Evolutionary conservation across 371 early-diverging fungal species (phyloP).

Genomic region (Smittium mucronatum): DNA sequence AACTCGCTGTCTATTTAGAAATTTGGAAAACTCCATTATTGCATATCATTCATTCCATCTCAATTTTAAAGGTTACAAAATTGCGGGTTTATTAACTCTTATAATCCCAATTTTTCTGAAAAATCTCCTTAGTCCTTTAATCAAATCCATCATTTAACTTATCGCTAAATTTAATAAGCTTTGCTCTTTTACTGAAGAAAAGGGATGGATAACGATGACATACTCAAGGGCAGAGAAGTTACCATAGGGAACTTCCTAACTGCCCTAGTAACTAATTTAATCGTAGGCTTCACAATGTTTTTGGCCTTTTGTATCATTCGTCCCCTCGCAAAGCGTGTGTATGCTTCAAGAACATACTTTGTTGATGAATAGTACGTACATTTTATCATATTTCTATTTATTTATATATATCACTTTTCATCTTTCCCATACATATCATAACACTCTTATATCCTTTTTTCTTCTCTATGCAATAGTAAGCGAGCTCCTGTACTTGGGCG

Average conservation of each 20-base stretch:
- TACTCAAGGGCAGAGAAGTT: not conserved
- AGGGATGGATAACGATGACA: not conserved
- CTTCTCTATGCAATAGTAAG: not conserved
- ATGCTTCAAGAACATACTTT: constrained; percentile 54
- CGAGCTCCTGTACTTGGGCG: constrained; percentile 41
- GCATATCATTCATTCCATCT: too few species aligned
- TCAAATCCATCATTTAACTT: too few species aligned
- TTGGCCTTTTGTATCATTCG: constrained; percentile 47
- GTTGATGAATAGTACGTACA: constrained; percentile 39
- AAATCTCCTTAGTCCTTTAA: too few species aligned
- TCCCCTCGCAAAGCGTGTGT: constrained; percentile 44
- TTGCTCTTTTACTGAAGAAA: too few species aligned
- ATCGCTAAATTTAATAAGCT: too few species aligned
- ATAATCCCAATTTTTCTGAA: too few species aligned
- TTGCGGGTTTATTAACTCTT: too few species aligned
- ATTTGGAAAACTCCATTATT: too few species aligned
- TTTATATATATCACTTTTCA: not conserved
- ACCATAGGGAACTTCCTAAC: not conserved
- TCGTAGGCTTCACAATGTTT: constrained; percentile 16
- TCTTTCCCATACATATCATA: not conserved
- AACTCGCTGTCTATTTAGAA: too few species aligned
- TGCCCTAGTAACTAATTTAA: not conserved
- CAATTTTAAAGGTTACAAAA: too few species aligned
- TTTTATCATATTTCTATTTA: not conserved
- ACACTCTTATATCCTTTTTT: not conserved